phyloP scores from a whole-genome alignment of 208 protist genomes.

The Zelonia costaricensis region DNA sequence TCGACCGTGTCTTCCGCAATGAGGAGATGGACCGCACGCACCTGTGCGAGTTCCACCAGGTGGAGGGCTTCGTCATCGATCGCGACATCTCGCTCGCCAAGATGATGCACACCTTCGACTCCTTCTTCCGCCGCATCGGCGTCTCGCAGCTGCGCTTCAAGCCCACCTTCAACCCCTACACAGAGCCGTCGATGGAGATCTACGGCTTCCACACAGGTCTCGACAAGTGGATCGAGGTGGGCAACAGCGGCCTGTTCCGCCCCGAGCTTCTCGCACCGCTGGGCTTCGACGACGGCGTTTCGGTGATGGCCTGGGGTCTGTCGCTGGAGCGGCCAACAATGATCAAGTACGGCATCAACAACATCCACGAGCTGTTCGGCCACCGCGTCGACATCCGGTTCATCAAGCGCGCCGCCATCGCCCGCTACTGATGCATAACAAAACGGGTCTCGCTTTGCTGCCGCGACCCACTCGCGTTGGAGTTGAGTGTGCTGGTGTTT shows the following conservation, averaged over 20 bases:
- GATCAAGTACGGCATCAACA: slow-evolving; percentile 99
- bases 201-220: slow-evolving; percentile 97
- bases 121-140: slow-evolving; percentile 98
- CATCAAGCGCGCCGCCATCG: slow-evolving; percentile 86
- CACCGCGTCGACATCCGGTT: slow-evolving; percentile 91
- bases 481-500: too few relatives aligned
- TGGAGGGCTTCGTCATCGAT: slow-evolving; percentile 99
- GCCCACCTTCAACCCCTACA: slow-evolving; percentile 99
- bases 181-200: slow-evolving; percentile 99
- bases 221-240: slow-evolving; percentile 98
- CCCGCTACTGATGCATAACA: slow-evolving; percentile 63
- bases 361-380: slow-evolving; percentile 99
- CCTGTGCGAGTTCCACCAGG: slow-evolving; percentile 99
- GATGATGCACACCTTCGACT: slow-evolving; percentile 98
- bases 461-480: too few relatives aligned
- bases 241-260: slow-evolving; percentile 99
- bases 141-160: slow-evolving; percentile 99
- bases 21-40: slow-evolving; percentile 99
- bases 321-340: slow-evolving; percentile 99
- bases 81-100: slow-evolving; percentile 97
- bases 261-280: slow-evolving; percentile 99
- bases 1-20: slow-evolving; percentile 99
- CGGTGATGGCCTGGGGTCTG: slow-evolving; percentile 99
- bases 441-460: too few relatives aligned
- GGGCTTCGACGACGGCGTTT: slow-evolving; percentile 97